Base-by-base conservation (phyloP, 202 grass and related monocot species). In the Eragrostis tef region DNA sequence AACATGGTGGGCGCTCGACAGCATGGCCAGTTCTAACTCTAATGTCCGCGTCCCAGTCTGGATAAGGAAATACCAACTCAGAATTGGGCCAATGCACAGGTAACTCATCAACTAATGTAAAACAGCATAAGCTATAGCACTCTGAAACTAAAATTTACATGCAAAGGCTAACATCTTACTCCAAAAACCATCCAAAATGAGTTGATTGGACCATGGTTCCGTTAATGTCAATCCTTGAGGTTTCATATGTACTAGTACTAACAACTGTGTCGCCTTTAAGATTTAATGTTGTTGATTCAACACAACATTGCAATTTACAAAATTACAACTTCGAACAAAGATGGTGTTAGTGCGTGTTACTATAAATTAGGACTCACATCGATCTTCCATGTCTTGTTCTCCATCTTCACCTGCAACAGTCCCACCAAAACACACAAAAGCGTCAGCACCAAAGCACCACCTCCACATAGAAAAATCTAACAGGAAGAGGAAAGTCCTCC, bases 311-410 rank as follows among this genome's bases (percentile, higher is more conserved):
- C 43, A 67, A 17, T 14, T 26, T 62, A 20, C 59, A 19, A 17
- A 17, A n/a, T 43, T 34, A n/a, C 0, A 34, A 22, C 29, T 19
- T 21, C 66, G 45, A n/a, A 75, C 46, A 45, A 53, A 16, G 22
- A 41, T n/a, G 1, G 4, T 6, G 6, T 26, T 2, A 65, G 11
- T 42, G 62, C 31, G 70, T n/a, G n/a, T n/a, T n/a, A n/a, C n/a
- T n/a, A n/a, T n/a, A n/a, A n/a, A 10, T 6, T 1, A 21, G 10
- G 9, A 88, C 93, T 93, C 83, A 99, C 96, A 89, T 99, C 83
- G 3, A 99, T 88, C 83, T 99, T 99, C 96, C 96, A 99, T 21
- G 80, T 91, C 78, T 96, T 99, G 74, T 96, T 99, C 71, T 99
- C 96, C 93, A 99, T 83, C 85, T 89, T 99, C 81, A 99, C 93